Conservation (phyloP, 2,329 filamentous ascomycete species). For the Corinectria fuckeliana region DNA sequence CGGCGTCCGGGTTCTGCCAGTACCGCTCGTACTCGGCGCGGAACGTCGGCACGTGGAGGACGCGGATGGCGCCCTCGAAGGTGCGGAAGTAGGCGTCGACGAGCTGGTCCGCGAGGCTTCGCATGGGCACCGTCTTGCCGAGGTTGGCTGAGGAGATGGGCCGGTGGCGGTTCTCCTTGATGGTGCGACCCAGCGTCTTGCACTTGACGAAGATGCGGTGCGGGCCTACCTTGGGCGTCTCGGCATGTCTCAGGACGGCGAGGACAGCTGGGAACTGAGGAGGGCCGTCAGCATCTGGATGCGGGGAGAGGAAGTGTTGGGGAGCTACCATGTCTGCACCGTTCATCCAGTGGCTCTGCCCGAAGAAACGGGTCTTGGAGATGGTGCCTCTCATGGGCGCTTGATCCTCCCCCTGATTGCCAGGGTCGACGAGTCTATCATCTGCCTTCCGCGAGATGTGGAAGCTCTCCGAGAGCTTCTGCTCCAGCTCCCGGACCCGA, state of each 20-base stretch:
- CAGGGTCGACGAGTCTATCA: slow-evolving; percentile 13
- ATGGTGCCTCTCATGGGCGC: slow-evolving; percentile 43
- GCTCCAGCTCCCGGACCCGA: slow-evolving; percentile 52
- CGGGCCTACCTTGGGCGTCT: slow-evolving; percentile 39
- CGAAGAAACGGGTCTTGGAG: slow-evolving; percentile 54
- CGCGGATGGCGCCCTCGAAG: slow-evolving; percentile 62
- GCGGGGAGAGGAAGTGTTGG: background rate
- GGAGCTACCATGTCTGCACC: slow-evolving; percentile 47
- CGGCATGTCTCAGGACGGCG: slow-evolving; percentile 34
- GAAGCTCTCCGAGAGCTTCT: slow-evolving; percentile 45
- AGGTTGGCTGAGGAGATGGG: slow-evolving; percentile 45
- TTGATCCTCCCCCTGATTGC: slow-evolving; percentile 8
- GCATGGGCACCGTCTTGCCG: slow-evolving; percentile 48
- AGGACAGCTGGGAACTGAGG: slow-evolving; percentile 42
- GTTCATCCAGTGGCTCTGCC: slow-evolving; percentile 60
- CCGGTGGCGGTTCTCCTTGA: slow-evolving; percentile 50
- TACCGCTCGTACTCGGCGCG: slow-evolving; percentile 58
- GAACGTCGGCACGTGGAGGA: slow-evolving; percentile 65
- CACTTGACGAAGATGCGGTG: slow-evolving; percentile 45
- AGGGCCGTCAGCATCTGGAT: background rate
- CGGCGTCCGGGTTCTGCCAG: slow-evolving; percentile 51
- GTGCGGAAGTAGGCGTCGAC: slow-evolving; percentile 61
- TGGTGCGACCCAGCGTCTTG: slow-evolving; percentile 49
- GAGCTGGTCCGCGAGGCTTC: slow-evolving; percentile 55
- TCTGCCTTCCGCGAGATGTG: slow-evolving; percentile 29